Evolutionary conservation across 2,329 filamentous ascomycete genomes (phyloP).

Genomic region (Stemphylium vesicarium): DNA sequence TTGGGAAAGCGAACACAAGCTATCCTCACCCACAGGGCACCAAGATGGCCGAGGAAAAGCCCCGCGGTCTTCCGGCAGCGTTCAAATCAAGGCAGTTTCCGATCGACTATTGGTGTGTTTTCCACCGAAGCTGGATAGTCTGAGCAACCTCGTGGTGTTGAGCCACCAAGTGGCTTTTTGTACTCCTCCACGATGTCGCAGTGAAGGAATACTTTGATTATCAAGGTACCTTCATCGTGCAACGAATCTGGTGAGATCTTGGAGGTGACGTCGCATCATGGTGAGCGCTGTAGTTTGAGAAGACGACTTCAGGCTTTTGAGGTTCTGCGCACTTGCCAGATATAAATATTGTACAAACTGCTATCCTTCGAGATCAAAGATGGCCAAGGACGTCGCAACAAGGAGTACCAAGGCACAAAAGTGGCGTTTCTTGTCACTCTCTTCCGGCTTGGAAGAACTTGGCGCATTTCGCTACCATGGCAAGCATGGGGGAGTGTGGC

Average conservation of each 20-base stretch:
- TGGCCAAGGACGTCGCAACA: slow-evolving; percentile 17
- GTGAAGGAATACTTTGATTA: not conserved
- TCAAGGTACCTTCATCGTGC: not conserved
- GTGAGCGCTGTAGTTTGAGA: not conserved
- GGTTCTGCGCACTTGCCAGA: no score
- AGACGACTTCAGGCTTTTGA: not conserved
- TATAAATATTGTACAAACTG: not conserved
- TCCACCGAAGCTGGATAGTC: not conserved
- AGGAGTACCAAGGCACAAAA: slow-evolving; percentile 15
- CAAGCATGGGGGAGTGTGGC: not conserved
- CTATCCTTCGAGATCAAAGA: not conserved
- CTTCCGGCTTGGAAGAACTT: slow-evolving; percentile 34
- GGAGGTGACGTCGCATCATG: not conserved
- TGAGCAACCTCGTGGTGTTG: not conserved
- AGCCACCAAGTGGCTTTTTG: not conserved
- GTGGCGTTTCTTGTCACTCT: slow-evolving; percentile 27
- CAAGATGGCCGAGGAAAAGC: not conserved
- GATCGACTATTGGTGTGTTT: not conserved
- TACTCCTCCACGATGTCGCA: not conserved
- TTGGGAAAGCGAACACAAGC: not conserved
- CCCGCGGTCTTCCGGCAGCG: not conserved
- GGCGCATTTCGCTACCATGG: slow-evolving; percentile 16
- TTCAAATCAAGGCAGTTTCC: not conserved
- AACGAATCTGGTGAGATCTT: not conserved
- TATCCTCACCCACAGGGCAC: not conserved